These are phyloP conservation scores for Fusarium torulosum DNA, from an alignment of 2,329 filamentous ascomycete species.

Conservation along the genomic window DNA sequence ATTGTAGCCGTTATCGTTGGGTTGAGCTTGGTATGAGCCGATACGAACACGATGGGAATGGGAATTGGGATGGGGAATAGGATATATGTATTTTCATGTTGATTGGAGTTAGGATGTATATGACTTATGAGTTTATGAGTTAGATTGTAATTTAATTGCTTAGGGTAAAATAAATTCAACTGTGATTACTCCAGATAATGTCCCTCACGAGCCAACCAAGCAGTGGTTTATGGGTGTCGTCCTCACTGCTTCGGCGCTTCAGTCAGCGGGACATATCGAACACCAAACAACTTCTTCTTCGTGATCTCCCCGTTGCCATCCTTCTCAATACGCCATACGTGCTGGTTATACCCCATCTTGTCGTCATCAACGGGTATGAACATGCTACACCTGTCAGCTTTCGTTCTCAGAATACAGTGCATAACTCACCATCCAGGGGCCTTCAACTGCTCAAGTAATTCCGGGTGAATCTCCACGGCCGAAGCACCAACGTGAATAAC, in stretches of 20 bases:
- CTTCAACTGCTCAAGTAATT: slow-evolving; percentile 81
- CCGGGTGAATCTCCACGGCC: slow-evolving; percentile 77
- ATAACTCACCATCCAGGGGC: slow-evolving; percentile 73
- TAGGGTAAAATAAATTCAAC: background rate
- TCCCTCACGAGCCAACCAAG: background rate
- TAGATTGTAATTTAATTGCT: background rate
- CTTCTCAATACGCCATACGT: slow-evolving; percentile 82
- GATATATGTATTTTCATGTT: background rate
- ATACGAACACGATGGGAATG: background rate
- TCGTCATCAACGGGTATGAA: slow-evolving; percentile 81
- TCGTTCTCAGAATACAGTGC: accelerated
- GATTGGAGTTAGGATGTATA: slow-evolving; percentile 11
- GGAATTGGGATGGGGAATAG: background rate
- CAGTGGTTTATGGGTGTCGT: slow-evolving; percentile 1
- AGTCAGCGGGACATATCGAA: slow-evolving; percentile 82
- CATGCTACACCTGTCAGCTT: slow-evolving; percentile 61
- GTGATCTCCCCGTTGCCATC: slow-evolving; percentile 71
- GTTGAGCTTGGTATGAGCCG: slow-evolving; percentile 7
- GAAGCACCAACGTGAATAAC: slow-evolving; percentile 96
- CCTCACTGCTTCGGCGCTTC: slow-evolving; percentile 67
- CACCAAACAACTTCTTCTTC: slow-evolving; percentile 74
- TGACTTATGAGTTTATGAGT: slow-evolving; percentile 10
- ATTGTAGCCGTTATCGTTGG: slow-evolving; percentile 36
- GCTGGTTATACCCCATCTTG: slow-evolving; percentile 63
- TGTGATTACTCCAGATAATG: background rate